These are phyloP conservation scores for Eimeria acervulina DNA, from an alignment of 169 alveolate genomes.

Conservation along the genomic window DNA sequence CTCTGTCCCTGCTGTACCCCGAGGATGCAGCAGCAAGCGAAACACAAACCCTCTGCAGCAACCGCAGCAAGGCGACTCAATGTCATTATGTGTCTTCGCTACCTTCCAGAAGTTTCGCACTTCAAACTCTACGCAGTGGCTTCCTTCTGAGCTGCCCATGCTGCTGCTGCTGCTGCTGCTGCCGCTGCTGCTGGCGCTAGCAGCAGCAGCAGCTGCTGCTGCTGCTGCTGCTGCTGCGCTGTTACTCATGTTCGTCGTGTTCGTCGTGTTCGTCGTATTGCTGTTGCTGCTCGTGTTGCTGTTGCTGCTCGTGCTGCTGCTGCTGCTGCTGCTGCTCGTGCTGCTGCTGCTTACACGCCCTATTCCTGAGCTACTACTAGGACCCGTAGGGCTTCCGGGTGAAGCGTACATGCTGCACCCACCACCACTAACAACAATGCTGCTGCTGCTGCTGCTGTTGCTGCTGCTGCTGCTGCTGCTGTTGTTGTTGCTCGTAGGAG, in stretches of 20 bases:
- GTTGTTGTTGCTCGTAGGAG: neutral
- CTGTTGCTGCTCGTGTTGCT: slow-evolving; percentile 6
- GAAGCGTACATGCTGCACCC: neutral
- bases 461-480: slow-evolving; percentile 18
- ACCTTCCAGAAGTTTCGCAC: slow-evolving; percentile 94
- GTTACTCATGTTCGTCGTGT: neutral
- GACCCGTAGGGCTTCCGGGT: neutral
- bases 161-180: slow-evolving; percentile 30
- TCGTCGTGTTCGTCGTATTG: neutral
- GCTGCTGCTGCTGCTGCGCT: too few species aligned
- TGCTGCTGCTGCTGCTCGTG: too few species aligned
- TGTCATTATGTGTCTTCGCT: slow-evolving; percentile 94
- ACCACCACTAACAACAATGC: neutral
- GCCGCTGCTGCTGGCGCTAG: neutral
- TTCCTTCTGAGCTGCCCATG: neutral
- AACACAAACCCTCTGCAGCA: slow-evolving; percentile 93
- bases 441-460: slow-evolving; percentile 49
- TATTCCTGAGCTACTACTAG: neutral
- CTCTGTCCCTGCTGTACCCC: slow-evolving; percentile 95
- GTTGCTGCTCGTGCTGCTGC: too few species aligned
- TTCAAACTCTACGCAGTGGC: slow-evolving; percentile 89
- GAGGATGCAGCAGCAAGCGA: slow-evolving; percentile 92
- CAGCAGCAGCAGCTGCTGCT: too few species aligned
- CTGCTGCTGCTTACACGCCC: too few species aligned
- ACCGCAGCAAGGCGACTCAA: slow-evolving; percentile 94